Evolutionary conservation across 495 filamentous ascomycete species (phyloP).

Genomic region (Pyrenopolyporus hunteri): DNA sequence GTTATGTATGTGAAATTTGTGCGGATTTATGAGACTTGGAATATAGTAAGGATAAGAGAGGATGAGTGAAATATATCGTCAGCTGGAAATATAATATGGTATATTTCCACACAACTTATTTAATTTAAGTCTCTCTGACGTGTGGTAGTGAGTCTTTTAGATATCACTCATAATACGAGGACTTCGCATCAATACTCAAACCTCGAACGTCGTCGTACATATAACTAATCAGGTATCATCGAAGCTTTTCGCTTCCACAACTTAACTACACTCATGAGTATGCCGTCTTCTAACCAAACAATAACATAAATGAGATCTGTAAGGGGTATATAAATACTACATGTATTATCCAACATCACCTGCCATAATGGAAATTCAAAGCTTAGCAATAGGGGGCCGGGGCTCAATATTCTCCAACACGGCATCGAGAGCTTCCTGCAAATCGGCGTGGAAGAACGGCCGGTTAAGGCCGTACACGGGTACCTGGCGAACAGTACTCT

Average conservation of each 20-base stretch:
- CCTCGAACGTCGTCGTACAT: not conserved
- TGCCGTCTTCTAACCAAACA: not conserved
- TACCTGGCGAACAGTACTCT: conserved; percentile 30
- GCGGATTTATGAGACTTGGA: no score
- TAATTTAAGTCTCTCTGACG: no score
- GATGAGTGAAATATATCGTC: no score
- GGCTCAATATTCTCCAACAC: conserved; percentile 70
- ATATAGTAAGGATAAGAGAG: no score
- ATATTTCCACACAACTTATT: no score
- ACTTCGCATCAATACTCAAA: not conserved
- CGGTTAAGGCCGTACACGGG: conserved; percentile 55
- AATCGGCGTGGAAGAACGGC: conserved; percentile 60
- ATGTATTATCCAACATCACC: conserved; percentile 9
- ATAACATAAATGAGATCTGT: not conserved
- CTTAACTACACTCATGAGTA: not conserved
- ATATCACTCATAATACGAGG: not conserved
- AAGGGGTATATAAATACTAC: conserved; percentile 23
- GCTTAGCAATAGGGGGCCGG: conserved; percentile 11
- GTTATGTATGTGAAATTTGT: no score
- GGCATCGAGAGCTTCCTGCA: conserved; percentile 85
- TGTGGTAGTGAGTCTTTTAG: not conserved
- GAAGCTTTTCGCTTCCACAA: not conserved
- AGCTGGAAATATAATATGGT: no score
- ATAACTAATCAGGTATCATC: conserved; percentile 5
- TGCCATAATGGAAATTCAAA: not conserved